Evolutionary conservation across 2,329 filamentous ascomycete genomes (phyloP).

Genomic region (Erysiphe pulchra): DNA sequence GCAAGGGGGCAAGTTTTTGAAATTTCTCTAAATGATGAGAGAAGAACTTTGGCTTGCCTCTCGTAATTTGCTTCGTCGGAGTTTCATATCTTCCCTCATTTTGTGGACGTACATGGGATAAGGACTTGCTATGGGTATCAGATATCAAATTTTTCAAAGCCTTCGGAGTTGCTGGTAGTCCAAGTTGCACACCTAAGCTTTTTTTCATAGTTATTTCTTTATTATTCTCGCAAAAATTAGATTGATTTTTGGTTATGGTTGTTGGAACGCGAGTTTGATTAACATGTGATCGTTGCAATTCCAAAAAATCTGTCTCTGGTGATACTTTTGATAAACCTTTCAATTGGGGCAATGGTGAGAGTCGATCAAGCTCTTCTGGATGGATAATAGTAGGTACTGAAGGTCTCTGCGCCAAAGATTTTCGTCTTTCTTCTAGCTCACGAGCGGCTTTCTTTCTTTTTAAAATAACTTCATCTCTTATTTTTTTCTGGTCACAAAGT

Average conservation of each 20-base stretch:
- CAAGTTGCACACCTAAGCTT: constrained; percentile 29
- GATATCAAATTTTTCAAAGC: constrained; percentile 49
- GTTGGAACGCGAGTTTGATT: constrained; percentile 10
- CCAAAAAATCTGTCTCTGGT: background rate
- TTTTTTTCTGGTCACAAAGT: constrained; percentile 26
- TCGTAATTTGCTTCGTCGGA: background rate
- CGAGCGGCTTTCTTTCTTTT: constrained; percentile 55
- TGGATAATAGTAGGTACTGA: constrained; percentile 60
- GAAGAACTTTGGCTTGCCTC: background rate
- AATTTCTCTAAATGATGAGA: constrained; percentile 8
- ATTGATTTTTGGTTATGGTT: constrained; percentile 16
- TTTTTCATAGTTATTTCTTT: constrained; percentile 11
- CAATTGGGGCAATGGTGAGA: background rate
- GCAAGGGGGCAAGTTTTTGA: constrained; percentile 11
- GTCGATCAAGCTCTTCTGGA: constrained; percentile 26
- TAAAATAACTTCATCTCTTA: constrained; percentile 32
- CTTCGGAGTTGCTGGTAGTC: constrained; percentile 72
- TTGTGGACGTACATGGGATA: background rate
- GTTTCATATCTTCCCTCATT: background rate
- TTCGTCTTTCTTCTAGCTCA: constrained; percentile 68
- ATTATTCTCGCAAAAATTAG: background rate
- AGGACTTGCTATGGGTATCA: background rate
- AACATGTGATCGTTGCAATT: constrained; percentile 19
- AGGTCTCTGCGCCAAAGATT: constrained; percentile 57
- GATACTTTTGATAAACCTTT: background rate